Percentiles rank a stretch among this genome's conserved stretches.
Evolutionary conservation across 345 rosid species (phyloP).

Genomic region (Lenwebbia sp.): DNA sequence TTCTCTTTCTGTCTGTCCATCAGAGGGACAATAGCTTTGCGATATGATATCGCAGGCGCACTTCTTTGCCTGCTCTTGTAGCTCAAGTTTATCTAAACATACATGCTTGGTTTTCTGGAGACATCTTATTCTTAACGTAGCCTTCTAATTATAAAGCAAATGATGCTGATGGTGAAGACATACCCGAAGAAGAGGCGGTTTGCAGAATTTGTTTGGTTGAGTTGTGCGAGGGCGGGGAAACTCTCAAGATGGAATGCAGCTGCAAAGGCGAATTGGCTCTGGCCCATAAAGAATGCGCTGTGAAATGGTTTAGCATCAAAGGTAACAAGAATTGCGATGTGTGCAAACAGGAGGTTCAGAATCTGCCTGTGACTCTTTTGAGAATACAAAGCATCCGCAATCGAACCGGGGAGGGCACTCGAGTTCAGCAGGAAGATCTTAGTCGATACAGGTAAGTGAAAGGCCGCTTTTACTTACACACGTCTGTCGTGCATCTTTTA

Average conservation of each 20-base stretch:
- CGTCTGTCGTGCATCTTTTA: not conserved
- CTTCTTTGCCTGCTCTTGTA: not conserved
- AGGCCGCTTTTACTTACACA: not conserved
- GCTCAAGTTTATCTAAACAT: not conserved
- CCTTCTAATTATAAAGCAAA: conserved; percentile 23
- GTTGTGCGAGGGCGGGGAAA: conserved; percentile 85
- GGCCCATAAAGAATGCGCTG: conserved; percentile 92
- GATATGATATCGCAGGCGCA: not conserved
- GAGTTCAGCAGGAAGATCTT: conserved; percentile 18
- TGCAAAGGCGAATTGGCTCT: conserved; percentile 98
- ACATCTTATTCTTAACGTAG: not conserved
- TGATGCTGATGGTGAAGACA: conserved; percentile 73
- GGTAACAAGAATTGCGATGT: conserved; percentile 96
- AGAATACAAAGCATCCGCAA: conserved; percentile 49
- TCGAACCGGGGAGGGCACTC: conserved; percentile 13
- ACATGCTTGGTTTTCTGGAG: not conserved
- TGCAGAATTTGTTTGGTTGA: conserved; percentile 89
- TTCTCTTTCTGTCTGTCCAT: not conserved
- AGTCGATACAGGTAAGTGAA: conserved; percentile 35
- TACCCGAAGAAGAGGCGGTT: conserved; percentile 92
- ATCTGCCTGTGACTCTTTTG: conserved; percentile 81
- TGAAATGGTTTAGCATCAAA: conserved; percentile 92
- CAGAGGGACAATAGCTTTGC: not conserved
- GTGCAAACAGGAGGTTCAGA: conserved; percentile 81
- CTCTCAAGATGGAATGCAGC: conserved; percentile 96